Conservation (phyloP, 495 filamentous ascomycete genomes). For the Cercophora scortea region DNA sequence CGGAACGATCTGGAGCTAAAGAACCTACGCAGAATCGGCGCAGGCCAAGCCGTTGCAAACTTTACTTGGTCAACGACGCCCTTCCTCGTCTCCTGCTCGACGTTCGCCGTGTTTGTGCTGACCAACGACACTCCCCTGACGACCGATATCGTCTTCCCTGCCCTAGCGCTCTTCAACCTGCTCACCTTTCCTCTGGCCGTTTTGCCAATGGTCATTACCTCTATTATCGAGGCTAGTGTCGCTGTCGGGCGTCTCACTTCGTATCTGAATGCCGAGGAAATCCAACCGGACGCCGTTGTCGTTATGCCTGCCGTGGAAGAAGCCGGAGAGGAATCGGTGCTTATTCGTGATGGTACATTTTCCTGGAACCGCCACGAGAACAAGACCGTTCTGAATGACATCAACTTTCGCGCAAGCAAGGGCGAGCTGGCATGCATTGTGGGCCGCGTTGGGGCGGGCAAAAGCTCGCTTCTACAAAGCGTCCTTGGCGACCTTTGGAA, state of each 20-base stretch:
- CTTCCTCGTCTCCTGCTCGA: conserved; percentile 95
- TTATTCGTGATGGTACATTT: conserved; percentile 78
- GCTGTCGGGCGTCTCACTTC: conserved; percentile 80
- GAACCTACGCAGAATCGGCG: conserved; percentile 92
- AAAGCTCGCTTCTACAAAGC: conserved; percentile 83
- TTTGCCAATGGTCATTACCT: conserved; percentile 95
- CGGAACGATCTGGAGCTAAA: conserved; percentile 92
- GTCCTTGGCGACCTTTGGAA: conserved; percentile 91
- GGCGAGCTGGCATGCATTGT: conserved; percentile 90
- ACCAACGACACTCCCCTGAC: conserved; percentile 73
- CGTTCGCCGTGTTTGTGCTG: conserved; percentile 89
- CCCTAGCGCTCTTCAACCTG: conserved; percentile 79
- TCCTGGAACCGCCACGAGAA: conserved; percentile 81
- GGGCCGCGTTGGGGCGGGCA: conserved; percentile 89
- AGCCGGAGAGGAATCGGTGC: conserved; percentile 74
- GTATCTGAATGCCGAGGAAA: conserved; percentile 81
- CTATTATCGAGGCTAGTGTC: conserved; percentile 91
- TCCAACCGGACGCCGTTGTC: conserved; percentile 76
- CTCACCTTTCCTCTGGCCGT: conserved; percentile 93
- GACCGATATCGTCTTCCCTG: conserved; percentile 93
- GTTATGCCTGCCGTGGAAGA: conserved; percentile 59
- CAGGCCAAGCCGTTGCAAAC: conserved; percentile 85
- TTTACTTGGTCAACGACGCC: conserved; percentile 99
- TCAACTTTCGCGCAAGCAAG: conserved; percentile 80
- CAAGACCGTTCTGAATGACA: conserved; percentile 50